Percentiles rank a stretch among this genome's conserved stretches.
These are phyloP conservation scores for Candida anutae DNA, from an alignment of 1,139 yeast genomes.

Conservation along the genomic window DNA sequence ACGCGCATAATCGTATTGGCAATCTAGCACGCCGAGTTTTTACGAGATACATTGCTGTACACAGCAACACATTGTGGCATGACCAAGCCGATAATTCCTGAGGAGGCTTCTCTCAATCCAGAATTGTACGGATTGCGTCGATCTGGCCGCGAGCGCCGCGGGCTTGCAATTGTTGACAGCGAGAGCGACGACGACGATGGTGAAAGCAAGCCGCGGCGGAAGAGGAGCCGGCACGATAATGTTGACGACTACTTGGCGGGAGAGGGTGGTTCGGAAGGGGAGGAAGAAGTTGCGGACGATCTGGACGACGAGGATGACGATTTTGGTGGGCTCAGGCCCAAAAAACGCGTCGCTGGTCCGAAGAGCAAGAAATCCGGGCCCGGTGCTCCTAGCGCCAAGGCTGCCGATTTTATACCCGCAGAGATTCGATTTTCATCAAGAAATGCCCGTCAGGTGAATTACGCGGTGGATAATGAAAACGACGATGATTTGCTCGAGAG, in stretches of 20 bases:
- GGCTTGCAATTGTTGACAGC: slow-evolving; percentile 31
- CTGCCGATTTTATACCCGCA: slow-evolving; percentile 18
- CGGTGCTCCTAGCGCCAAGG: slow-evolving; percentile 5
- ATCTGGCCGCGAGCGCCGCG: slow-evolving; percentile 62
- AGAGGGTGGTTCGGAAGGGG: slow-evolving; percentile 19
- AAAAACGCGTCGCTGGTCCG: slow-evolving; percentile 5
- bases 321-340: slow-evolving; percentile 12
- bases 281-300: slow-evolving; percentile 20
- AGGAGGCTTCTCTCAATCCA: slow-evolving; percentile 57
- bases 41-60: no score
- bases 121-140: slow-evolving; percentile 89
- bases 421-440: slow-evolving; percentile 73
- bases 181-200: slow-evolving; percentile 27
- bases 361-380: slow-evolving; percentile 4
- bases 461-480: slow-evolving; percentile 66
- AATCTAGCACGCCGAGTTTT: no score
- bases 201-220: slow-evolving; percentile 4
- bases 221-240: slow-evolving; percentile 8
- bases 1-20: no score
- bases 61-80: no score
- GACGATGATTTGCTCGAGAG: slow-evolving; percentile 54
- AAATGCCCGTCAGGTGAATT: slow-evolving; percentile 61
- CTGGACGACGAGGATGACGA: slow-evolving; percentile 26
- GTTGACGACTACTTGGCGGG: slow-evolving; percentile 20
- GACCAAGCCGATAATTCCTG: slow-evolving; percentile 19